phyloP scores from a whole-genome alignment of 1,284 basidiomycete species.

The Rhodofomes roseus region DNA sequence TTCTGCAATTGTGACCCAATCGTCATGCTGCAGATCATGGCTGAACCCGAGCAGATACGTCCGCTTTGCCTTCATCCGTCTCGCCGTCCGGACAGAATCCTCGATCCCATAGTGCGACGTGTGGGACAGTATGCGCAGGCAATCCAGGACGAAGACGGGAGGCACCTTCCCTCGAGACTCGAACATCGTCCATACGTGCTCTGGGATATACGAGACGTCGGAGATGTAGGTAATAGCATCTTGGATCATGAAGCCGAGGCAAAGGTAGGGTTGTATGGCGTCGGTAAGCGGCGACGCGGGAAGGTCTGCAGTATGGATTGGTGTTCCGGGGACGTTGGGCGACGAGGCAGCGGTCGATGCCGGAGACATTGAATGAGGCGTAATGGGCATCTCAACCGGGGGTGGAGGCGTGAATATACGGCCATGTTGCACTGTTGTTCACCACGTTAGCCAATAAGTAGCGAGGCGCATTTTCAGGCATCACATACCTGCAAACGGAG shows the following conservation, averaged over 20 bases:
- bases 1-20: slow-evolving; percentile 58
- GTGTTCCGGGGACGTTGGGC: slow-evolving; percentile 30
- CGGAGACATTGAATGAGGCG: slow-evolving; percentile 30
- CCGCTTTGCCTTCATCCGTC: slow-evolving; percentile 49
- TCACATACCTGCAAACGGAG: slow-evolving; percentile 60
- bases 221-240: slow-evolving; percentile 66
- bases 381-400: slow-evolving; percentile 37
- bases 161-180: slow-evolving; percentile 27
- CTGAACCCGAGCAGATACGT: slow-evolving; percentile 74
- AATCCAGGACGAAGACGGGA: slow-evolving; percentile 68
- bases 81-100: slow-evolving; percentile 50
- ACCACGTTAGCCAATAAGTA: background rate
- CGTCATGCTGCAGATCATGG: slow-evolving; percentile 67
- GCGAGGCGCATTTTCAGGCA: slow-evolving; percentile 3
- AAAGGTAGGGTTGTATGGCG: slow-evolving; percentile 59
- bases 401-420: slow-evolving; percentile 46
- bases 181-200: slow-evolving; percentile 58
- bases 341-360: slow-evolving; percentile 40
- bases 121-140: slow-evolving; percentile 56
- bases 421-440: slow-evolving; percentile 58
- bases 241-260: slow-evolving; percentile 72
- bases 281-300: slow-evolving; percentile 17
- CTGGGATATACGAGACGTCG: slow-evolving; percentile 73
- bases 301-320: slow-evolving; percentile 12
- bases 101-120: slow-evolving; percentile 71